Evolutionary conservation across 1,284 basidiomycete genomes (phyloP).

Genomic region (Apiotrichum porosum): DNA sequence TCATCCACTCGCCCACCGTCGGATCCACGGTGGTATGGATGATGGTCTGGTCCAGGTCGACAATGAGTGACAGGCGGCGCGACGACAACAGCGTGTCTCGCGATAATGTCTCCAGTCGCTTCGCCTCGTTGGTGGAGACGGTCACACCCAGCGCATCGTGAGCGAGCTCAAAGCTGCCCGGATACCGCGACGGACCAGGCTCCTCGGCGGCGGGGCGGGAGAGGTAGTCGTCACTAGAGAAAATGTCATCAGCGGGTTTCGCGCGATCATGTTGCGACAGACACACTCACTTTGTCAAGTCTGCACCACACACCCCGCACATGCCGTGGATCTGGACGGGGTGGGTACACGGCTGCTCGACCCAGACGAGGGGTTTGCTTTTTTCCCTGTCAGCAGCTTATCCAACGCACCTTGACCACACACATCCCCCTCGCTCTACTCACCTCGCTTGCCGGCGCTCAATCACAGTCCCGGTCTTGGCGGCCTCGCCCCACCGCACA

Average conservation of each 20-base stretch:
- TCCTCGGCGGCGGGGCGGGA: conserved; percentile 72
- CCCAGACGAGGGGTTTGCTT: conserved; percentile 57
- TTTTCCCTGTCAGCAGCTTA: conserved; percentile 2
- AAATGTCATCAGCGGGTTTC: conserved; percentile 11
- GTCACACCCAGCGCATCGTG: conserved; percentile 48
- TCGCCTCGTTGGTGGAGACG: conserved; percentile 62
- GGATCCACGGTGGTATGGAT: conserved; percentile 98
- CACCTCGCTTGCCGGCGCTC: conserved; percentile 34
- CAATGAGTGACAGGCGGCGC: conserved; percentile 85
- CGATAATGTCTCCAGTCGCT: conserved; percentile 76
- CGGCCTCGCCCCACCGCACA: conserved; percentile 38
- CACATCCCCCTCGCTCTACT: conserved; percentile 49
- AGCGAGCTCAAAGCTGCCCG: conserved; percentile 44
- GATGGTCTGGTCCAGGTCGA: conserved; percentile 97
- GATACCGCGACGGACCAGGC: conserved; percentile 32
- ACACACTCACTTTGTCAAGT: conserved; percentile 78
- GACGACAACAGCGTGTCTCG: conserved; percentile 69
- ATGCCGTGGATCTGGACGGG: conserved; percentile 86
- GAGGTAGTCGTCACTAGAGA: conserved; percentile 70
- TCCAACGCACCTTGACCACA: not conserved
- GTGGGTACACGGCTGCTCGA: conserved; percentile 86
- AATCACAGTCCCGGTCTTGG: conserved; percentile 27
- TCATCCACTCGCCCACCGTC: conserved; percentile 95
- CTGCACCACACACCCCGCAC: conserved; percentile 88
- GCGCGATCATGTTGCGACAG: not conserved